Base-by-base conservation (phyloP, 129 eudicot species). In the Flaveria brownii region DNA sequence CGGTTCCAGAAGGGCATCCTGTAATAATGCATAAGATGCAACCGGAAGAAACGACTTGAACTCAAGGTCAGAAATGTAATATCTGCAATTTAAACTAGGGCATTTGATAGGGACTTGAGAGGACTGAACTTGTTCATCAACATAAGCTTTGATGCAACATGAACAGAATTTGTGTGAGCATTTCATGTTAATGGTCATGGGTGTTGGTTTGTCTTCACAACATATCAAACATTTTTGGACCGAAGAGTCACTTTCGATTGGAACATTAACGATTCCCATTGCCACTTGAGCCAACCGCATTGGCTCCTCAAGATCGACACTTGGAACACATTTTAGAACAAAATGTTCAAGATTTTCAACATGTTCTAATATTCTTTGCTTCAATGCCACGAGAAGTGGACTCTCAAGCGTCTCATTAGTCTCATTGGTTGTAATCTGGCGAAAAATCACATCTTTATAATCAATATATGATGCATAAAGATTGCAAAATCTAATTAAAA, bases 121-220 rank as follows among this genome's bases (percentile, higher is more conserved):
- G 9, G 85, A 65, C 68, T 85, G 71, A 47, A 94, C 56, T 85
- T 89, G 85, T 57, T 84, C 92, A 65, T 91, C 96, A 30, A 91
- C 98, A 46, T 88, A 86, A 9, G 85, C 67, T 81, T 86, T 94
- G 85, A 94, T 82, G 72, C 98, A 94, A 74, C 75, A 82, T 28
- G 98, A 94, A 84, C 98, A 94, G 79, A 91, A 88, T 80, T 83
- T 84, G 86, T 94, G 97, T 64, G 97, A 88, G 77, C 98, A 94
- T 80, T 86, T 94, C 81, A 91, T 69, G 43, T 83, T 82, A 76
- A 89, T 78, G 81, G 88, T 80, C 92, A 91, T 86, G 8, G 78
- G 47, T 39, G 87, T 72, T 54, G 87, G 96, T 84, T 85, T 91
- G 62, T 91, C 93, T 80, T 87, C 84, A 4, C 90, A 79, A 59